A percentile compares a stretch with the other conserved stretches of the same genome.
phyloP scores from a whole-genome alignment of 2,329 filamentous ascomycete genomes.

The Neofusicoccum cordaticola region DNA sequence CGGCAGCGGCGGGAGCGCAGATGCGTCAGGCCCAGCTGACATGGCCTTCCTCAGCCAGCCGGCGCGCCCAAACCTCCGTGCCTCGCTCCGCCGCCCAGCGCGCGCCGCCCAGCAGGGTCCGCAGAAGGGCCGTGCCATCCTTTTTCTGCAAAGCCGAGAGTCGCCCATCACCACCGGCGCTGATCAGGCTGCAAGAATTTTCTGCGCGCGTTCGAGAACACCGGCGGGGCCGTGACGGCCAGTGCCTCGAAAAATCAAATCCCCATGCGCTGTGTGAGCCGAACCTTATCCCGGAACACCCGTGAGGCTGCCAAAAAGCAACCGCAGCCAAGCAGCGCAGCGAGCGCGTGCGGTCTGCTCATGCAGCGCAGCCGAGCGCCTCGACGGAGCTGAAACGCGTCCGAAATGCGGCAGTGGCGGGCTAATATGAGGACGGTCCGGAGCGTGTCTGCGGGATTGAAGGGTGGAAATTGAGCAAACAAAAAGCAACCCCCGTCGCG shows the following conservation, averaged over 20 bases:
- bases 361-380: neutral
- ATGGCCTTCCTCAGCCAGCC: neutral
- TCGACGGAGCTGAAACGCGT: neutral
- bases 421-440: neutral
- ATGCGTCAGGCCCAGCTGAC: constrained; percentile 4
- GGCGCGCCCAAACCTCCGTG: neutral
- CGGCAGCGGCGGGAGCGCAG: neutral
- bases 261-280: neutral
- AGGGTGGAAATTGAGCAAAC: constrained; percentile 3
- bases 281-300: neutral
- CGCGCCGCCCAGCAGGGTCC: neutral
- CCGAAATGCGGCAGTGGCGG: neutral
- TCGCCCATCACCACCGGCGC: neutral
- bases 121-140: neutral
- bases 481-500: constrained; percentile 3
- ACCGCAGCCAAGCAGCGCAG: neutral
- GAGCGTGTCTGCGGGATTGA: neutral
- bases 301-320: neutral
- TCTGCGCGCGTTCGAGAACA: neutral
- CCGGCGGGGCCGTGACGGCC: neutral
- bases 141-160: neutral
- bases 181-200: constrained; percentile 5
- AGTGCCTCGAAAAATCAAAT: neutral
- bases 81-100: neutral
- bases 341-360: neutral